A percentile compares a stretch with the other conserved stretches of the same genome.
Conservation (phyloP, 768 basidiomycete species). For the Amanita rubescens region DNA sequence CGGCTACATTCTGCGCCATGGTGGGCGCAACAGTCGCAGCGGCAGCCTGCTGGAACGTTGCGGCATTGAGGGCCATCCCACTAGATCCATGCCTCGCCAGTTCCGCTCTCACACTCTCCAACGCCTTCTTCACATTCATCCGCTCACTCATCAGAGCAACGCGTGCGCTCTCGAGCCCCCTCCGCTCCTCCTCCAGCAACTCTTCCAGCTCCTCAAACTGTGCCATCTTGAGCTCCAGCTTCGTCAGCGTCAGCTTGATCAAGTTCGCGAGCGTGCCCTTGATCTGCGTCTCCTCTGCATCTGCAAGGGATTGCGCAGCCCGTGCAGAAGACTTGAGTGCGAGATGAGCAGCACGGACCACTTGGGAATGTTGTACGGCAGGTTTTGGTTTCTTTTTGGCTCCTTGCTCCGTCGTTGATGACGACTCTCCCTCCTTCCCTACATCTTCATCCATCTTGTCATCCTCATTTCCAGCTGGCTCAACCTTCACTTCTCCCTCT, state of each 20-base stretch:
- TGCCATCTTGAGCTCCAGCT: conserved; percentile 90
- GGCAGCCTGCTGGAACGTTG: conserved; percentile 3
- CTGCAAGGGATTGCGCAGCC: conserved; percentile 73
- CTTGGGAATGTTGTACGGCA: conserved; percentile 62
- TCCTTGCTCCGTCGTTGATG: conserved; percentile 5
- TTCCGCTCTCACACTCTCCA: conserved; percentile 63
- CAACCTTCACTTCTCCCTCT: conserved; percentile 22
- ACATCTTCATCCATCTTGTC: conserved; percentile 44
- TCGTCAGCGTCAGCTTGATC: conserved; percentile 77
- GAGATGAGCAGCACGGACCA: conserved; percentile 74
- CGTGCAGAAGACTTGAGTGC: conserved; percentile 87
- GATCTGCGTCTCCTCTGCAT: conserved; percentile 78
- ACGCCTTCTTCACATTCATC: conserved; percentile 57
- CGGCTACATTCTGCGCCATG: conserved; percentile 31
- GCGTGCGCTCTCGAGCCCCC: conserved; percentile 74
- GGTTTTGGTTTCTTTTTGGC: conserved; percentile 26
- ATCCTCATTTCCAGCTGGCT: conserved; percentile 24
- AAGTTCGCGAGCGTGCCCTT: conserved; percentile 71
- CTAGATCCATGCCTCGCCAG: conserved; percentile 46
- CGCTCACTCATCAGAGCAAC: conserved; percentile 78
- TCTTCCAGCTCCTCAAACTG: conserved; percentile 95
- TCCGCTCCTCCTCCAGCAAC: conserved; percentile 84
- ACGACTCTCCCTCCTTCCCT: conserved; percentile 15
- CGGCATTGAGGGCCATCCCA: neutral
- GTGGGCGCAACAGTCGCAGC: neutral